Base-by-base conservation (phyloP, 345 rosid species). In the Eutrema heterophyllum region DNA sequence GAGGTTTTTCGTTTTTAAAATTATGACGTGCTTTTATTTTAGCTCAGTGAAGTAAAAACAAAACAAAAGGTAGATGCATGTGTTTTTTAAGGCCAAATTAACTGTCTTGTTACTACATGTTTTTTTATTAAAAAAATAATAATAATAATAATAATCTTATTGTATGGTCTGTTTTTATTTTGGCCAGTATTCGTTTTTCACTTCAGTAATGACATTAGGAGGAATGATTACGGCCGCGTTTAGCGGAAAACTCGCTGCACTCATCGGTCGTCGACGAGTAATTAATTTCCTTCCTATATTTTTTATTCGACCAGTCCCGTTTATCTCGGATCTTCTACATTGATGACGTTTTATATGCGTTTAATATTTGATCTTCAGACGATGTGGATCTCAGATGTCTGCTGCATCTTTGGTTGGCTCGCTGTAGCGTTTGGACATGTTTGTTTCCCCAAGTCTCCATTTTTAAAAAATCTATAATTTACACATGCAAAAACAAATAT, bases 341-440 rank as follows among this genome's bases (percentile, higher is more conserved):
- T 21, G 63, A 53, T 59, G 27, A 36, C 15, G 39, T 30, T 3
- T 5, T 4, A 10, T 2, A 26, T 8, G 24, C 5, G 30, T 67
- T 56, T 70, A 13, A 62, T 35, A n/a, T 55, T 50, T 53, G 13
- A 18, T 61, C 26, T 51, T 7, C 81, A 84, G 87, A 72, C 84
- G 32, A 78, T 84, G 84, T 73, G 80, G 82, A 68, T 74, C 63
- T 58, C 82, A 8, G 77, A 70, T 39, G 18, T 73, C 9, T 78
- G 77, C 57, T 80, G 70, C 76, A 61, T 54, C 45, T 13, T 41
- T 9, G 85, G 85, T 4, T 84, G 85, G 85, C 78, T 82, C 64
- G 77, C 78, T 24, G 71, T 80, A 15, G 81, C 79, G 7, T 76
- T 75, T 39, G 71, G 83, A 48, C 64, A 82, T 70, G 87, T 84